Evolutionary conservation across 345 rosid species (phyloP).

Genomic region (Noccaea caerulescens): DNA sequence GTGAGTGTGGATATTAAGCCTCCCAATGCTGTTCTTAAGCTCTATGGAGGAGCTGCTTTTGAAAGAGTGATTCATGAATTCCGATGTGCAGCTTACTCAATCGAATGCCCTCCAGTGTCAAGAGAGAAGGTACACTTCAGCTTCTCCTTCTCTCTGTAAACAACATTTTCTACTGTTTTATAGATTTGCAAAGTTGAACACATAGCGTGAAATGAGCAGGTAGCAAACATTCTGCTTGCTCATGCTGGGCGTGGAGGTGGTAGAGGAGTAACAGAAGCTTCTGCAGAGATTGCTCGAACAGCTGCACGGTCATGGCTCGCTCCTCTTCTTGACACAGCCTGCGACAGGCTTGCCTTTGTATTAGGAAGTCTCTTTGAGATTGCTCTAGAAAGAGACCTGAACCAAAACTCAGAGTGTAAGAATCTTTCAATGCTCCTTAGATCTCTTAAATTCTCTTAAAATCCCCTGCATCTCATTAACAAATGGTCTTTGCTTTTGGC

Average conservation of each 20-base stretch:
- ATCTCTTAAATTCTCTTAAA: not conserved
- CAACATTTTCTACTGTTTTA: not conserved
- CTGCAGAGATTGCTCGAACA: slow-evolving; percentile 93
- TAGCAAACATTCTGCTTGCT: slow-evolving; percentile 91
- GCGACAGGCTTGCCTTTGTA: slow-evolving; percentile 91
- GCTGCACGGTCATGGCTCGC: slow-evolving; percentile 98
- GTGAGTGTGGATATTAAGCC: slow-evolving; percentile 71
- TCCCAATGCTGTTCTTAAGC: slow-evolving; percentile 87
- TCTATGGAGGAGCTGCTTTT: slow-evolving; percentile 98
- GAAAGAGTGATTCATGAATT: slow-evolving; percentile 95
- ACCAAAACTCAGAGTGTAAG: slow-evolving; percentile 76
- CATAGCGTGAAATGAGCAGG: slow-evolving; percentile 52
- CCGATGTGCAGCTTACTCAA: slow-evolving; percentile 94
- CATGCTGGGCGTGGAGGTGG: slow-evolving; percentile 93
- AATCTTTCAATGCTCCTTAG: slow-evolving; percentile 22
- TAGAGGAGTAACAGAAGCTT: slow-evolving; percentile 89
- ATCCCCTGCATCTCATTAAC: not conserved
- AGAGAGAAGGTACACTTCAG: slow-evolving; percentile 77
- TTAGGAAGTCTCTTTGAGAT: slow-evolving; percentile 84
- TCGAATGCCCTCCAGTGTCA: slow-evolving; percentile 89
- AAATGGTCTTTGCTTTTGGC: slow-evolving; percentile 21
- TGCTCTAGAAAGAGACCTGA: slow-evolving; percentile 78
- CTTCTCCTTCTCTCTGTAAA: not conserved
- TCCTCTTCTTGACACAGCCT: slow-evolving; percentile 95
- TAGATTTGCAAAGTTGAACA: slow-evolving; percentile 18